Conservation (phyloP, 1,284 basidiomycete genomes). For the Kalmanozyma brasiliensis region DNA sequence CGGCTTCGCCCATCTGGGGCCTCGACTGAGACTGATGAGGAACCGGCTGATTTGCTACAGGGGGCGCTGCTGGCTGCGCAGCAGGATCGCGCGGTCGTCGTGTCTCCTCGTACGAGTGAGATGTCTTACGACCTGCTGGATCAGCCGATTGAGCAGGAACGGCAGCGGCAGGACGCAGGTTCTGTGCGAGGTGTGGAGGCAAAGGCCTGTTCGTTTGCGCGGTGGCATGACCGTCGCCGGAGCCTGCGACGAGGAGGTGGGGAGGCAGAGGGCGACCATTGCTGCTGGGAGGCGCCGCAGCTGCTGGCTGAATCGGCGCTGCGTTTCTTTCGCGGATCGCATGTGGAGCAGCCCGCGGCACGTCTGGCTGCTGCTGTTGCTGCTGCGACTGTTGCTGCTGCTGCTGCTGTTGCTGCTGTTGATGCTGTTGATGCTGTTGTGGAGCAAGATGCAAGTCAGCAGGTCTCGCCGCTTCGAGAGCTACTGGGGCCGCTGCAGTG, state of each 20-base stretch:
- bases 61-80: slow-evolving; percentile 1
- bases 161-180: slow-evolving; percentile 27
- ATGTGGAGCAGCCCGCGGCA: neutral
- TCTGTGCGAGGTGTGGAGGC: slow-evolving; percentile 53
- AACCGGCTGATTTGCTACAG: neutral
- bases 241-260: slow-evolving; percentile 28
- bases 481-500: slow-evolving; percentile 9
- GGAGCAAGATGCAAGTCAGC: slow-evolving; percentile 10
- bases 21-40: slow-evolving; percentile 11
- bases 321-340: slow-evolving; percentile 3
- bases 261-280: slow-evolving; percentile 38
- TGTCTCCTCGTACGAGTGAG: slow-evolving; percentile 27
- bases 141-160: slow-evolving; percentile 7
- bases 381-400: no score
- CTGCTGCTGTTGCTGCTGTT: slow-evolving; percentile 17
- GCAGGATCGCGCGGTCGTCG: slow-evolving; percentile 10
- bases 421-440: slow-evolving; percentile 15
- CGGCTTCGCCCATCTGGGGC: slow-evolving; percentile 7
- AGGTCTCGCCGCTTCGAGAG: slow-evolving; percentile 12
- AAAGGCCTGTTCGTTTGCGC: slow-evolving; percentile 25
- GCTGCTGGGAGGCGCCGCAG: slow-evolving; percentile 1
- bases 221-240: slow-evolving; percentile 19
- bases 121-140: slow-evolving; percentile 26
- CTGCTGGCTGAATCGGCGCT: neutral
- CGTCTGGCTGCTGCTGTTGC: slow-evolving; percentile 1